Base-by-base conservation (phyloP, 768 basidiomycete genomes). In the Tephrocybe sp. region DNA sequence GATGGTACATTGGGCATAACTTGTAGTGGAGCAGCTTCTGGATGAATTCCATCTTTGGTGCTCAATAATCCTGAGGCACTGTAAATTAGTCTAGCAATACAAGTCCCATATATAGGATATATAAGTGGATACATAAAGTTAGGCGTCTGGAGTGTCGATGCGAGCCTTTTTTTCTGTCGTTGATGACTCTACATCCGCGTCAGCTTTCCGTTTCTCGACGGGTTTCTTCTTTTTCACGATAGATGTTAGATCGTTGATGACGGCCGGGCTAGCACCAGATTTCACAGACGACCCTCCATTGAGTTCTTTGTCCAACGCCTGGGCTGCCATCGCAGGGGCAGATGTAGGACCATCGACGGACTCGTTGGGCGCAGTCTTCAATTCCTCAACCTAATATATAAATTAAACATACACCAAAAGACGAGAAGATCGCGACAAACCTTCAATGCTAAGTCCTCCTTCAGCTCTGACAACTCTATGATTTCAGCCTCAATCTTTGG, bases 191-290 rank as follows among this genome's bases (percentile, higher is more conserved):
- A 68, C 74, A 4, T 77, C 80, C 15, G 75, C 78, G 4, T 87
- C 87, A 3, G 85, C 87, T 67, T 90, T 91, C 43, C 89, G 81
- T 66, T 91, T 92, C 9, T 64, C 62, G 11, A 60, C 59, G 2
- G 69, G 59, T 58, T 78, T 78, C 63, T 86, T 87, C 67, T 92
- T 92, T 76, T 94, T 98, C 74, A 96, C 90, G 60, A 90, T 86
- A 5, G 80, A 79, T 1, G 90, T 94, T 36, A 96, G 70, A 60
- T 96, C 91, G 57, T 92, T 90, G 35, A 96, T 84, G 13, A 73
- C 69, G 4, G 71, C 68, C 30, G 69, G 60, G 0, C 67, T 58
- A 5, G 70, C 53, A 11, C 67, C 58, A 11, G 72, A 57, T 15
- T 74, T 60, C 1, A 71, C 49, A 26, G 73, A 61, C 2, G 71